Percentiles rank a stretch among this genome's conserved stretches.
These are phyloP conservation scores for Trypanosoma lewisi DNA, from an alignment of 208 protist genomes.

Conservation along the genomic window DNA sequence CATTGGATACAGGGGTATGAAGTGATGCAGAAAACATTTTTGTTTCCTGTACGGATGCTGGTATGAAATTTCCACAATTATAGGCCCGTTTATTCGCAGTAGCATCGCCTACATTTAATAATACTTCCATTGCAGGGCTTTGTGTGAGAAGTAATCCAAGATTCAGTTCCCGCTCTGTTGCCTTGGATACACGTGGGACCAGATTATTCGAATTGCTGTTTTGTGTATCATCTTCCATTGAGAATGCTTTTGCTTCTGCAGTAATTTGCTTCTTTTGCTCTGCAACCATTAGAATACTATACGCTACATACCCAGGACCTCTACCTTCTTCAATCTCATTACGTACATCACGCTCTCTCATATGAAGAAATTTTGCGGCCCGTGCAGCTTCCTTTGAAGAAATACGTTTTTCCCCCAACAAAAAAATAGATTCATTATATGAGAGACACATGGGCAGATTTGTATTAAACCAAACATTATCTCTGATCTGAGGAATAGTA, in stretches of 20 bases:
- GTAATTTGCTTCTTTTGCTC: conserved; percentile 62
- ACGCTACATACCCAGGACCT: conserved; percentile 72
- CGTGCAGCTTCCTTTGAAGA: conserved; percentile 62
- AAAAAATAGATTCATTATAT: conserved; percentile 73
- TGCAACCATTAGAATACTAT: conserved; percentile 84
- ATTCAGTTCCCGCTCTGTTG: conserved; percentile 82
- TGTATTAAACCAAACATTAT: conserved; percentile 86
- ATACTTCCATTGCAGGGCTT: conserved; percentile 84
- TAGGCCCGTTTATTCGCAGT: conserved; percentile 69
- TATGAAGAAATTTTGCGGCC: conserved; percentile 44
- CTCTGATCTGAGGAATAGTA: conserved; percentile 89
- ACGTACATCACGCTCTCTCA: conserved; percentile 70
- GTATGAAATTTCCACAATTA: conserved; percentile 77
- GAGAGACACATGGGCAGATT: conserved; percentile 80
- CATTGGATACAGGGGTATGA: conserved; percentile 12
- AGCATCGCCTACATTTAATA: conserved; percentile 74
- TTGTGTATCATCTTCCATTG: conserved; percentile 15
- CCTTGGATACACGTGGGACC: conserved; percentile 35
- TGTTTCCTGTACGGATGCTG: conserved; percentile 44
- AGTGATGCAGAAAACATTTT: conserved; percentile 4
- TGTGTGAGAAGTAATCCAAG: conserved; percentile 82
- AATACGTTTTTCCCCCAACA: conserved; percentile 65
- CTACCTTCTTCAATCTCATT: conserved; percentile 55
- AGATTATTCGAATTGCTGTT: neutral
- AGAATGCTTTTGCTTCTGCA: conserved; percentile 34